Evolutionary conservation across 306 rosid genomes (phyloP).

Genomic region (Ormosia emarginata): DNA sequence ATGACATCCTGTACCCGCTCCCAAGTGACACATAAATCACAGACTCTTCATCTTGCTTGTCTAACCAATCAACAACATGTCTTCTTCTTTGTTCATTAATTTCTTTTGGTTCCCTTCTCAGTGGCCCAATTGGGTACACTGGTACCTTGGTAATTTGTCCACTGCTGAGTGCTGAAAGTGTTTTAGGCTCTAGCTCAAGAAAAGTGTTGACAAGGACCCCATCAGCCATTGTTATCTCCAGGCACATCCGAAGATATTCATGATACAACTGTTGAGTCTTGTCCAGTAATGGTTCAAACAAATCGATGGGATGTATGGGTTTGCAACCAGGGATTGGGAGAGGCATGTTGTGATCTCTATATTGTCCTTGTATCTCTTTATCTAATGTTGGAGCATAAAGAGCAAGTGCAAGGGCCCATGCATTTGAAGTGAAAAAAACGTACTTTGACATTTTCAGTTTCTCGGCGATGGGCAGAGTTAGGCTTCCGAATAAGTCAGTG

Average conservation of each 20-base stretch:
- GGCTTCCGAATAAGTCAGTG: neutral
- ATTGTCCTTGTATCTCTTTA: neutral
- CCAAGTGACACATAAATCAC: constrained; percentile 7
- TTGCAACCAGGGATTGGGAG: constrained; percentile 14
- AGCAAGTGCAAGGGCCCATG: neutral
- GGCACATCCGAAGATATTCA: neutral
- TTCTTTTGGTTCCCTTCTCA: neutral
- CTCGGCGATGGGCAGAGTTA: neutral
- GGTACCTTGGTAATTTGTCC: neutral
- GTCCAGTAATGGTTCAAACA: neutral
- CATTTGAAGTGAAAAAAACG: neutral
- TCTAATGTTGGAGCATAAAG: neutral
- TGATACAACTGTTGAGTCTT: neutral
- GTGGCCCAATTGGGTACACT: constrained; percentile 7
- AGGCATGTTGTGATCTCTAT: neutral
- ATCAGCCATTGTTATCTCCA: neutral
- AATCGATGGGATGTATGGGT: neutral
- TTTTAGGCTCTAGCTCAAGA: neutral
- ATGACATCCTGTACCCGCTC: constrained; percentile 1
- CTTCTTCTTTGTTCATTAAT: neutral
- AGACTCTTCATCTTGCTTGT: constrained; percentile 2
- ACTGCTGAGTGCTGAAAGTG: neutral
- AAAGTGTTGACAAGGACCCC: constrained; percentile 11
- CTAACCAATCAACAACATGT: constrained; percentile 3
- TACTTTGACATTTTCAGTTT: neutral